phyloP scores from a whole-genome alignment of 352 stramenopile species.

The Phytophthora colocasiae region DNA sequence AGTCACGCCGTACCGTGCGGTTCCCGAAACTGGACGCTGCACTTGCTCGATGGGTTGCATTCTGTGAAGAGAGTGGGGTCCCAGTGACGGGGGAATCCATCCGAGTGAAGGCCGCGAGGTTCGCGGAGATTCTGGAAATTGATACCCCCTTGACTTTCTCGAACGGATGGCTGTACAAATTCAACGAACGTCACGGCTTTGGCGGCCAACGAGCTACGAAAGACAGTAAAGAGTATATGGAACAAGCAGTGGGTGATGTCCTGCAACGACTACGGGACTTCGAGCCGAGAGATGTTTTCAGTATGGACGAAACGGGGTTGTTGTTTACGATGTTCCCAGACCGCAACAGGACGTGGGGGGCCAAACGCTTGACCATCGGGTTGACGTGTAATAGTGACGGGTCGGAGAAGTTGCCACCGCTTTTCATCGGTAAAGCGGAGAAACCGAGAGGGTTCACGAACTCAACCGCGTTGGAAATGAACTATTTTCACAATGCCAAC shows the following conservation, averaged over 20 bases:
- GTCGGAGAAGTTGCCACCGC: conserved; percentile 36
- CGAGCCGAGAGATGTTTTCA: conserved; percentile 27
- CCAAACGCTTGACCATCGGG: conserved; percentile 37
- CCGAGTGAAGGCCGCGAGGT: conserved; percentile 27
- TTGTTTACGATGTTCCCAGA: conserved; percentile 35
- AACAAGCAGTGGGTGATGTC: conserved; percentile 17
- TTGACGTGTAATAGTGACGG: conserved; percentile 43
- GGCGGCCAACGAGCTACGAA: conserved; percentile 10
- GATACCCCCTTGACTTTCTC: conserved; percentile 31
- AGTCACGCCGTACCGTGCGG: conserved; percentile 31
- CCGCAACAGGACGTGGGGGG: conserved; percentile 21
- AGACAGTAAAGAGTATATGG: not conserved
- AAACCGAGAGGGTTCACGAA: conserved; percentile 36
- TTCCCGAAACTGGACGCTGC: conserved; percentile 35
- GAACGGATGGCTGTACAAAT: conserved; percentile 46
- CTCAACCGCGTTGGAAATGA: conserved; percentile 19
- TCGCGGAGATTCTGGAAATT: conserved; percentile 31
- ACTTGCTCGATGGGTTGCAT: conserved; percentile 34
- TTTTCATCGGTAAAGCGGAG: conserved; percentile 48
- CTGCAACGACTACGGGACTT: conserved; percentile 23
- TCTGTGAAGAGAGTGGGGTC: conserved; percentile 36
- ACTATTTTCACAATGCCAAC: conserved; percentile 39
- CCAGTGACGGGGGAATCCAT: conserved; percentile 35
- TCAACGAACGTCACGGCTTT: conserved; percentile 43
- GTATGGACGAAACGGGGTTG: conserved; percentile 39